Percentiles rank a stretch among this genome's conserved stretches.
phyloP scores from a whole-genome alignment of 2,329 filamentous ascomycete genomes.

The Pochonia chlamydosporia region DNA sequence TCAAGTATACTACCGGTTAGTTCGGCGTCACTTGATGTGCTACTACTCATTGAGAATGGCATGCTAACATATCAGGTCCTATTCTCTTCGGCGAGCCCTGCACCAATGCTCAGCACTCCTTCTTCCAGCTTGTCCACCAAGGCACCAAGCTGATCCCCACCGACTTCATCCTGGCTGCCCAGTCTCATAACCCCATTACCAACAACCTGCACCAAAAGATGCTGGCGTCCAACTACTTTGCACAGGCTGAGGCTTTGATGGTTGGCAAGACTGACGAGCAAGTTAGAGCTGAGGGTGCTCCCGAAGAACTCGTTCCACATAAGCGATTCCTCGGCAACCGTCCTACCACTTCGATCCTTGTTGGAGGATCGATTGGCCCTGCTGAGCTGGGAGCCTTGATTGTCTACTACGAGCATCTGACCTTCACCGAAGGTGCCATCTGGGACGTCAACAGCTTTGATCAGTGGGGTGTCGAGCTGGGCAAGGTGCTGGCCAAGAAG shows the following conservation, averaged over 20 bases:
- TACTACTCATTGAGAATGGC: no score
- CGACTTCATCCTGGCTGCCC: conserved; percentile 93
- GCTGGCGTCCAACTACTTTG: conserved; percentile 88
- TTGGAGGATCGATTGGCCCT: conserved; percentile 87
- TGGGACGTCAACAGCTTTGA: conserved; percentile 99
- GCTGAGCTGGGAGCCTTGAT: conserved; percentile 91
- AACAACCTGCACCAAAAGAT: conserved; percentile 94
- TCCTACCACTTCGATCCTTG: conserved; percentile 89
- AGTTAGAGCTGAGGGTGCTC: conserved; percentile 68
- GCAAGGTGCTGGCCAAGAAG: conserved; percentile 93
- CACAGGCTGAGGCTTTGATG: conserved; percentile 85
- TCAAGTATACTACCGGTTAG: conserved; percentile 88
- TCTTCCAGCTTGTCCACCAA: conserved; percentile 99
- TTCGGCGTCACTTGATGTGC: no score
- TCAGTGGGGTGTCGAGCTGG: conserved; percentile 98
- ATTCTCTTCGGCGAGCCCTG: conserved; percentile 97
- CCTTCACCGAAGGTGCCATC: conserved; percentile 93
- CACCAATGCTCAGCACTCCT: conserved; percentile 99
- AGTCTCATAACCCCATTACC: conserved; percentile 94
- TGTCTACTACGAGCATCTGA: conserved; percentile 98
- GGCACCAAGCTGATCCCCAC: conserved; percentile 98
- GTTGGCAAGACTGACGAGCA: conserved; percentile 80
- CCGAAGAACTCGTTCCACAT: conserved; percentile 80
- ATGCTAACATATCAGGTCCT: conserved; percentile 42
- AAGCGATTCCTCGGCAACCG: conserved; percentile 99